Percentiles rank a stretch among this genome's conserved stretches.
Conservation (phyloP, 129 eudicot species). For the Silybum marianum region DNA sequence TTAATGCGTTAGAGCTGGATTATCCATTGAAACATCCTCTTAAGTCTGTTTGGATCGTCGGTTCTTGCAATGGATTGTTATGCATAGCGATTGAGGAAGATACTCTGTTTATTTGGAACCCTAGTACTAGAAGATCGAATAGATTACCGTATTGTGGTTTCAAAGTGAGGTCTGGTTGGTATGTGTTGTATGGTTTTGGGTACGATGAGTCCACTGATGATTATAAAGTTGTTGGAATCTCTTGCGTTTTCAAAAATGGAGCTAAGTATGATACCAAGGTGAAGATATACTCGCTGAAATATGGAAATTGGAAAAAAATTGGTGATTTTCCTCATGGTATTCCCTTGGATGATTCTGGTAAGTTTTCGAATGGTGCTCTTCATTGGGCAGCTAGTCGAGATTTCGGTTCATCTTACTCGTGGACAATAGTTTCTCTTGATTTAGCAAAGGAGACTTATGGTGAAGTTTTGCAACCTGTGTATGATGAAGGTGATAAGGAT, state of each 20-base stretch:
- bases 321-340: slow-evolving; percentile 39
- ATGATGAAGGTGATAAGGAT: slow-evolving; percentile 41
- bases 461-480: slow-evolving; percentile 45
- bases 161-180: slow-evolving; percentile 26
- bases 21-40: slow-evolving; percentile 44
- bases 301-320: slow-evolving; percentile 49
- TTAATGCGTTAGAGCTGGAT: slow-evolving; percentile 30
- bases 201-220: slow-evolving; percentile 49
- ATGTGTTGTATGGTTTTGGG: slow-evolving; percentile 54
- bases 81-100: slow-evolving; percentile 47
- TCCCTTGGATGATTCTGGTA: slow-evolving; percentile 41
- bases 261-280: slow-evolving; percentile 36
- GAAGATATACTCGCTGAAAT: slow-evolving; percentile 43
- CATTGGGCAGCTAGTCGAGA: slow-evolving; percentile 54
- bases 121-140: slow-evolving; percentile 38
- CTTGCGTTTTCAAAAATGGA: slow-evolving; percentile 24
- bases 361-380: slow-evolving; percentile 49
- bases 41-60: slow-evolving; percentile 39
- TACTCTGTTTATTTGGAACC: slow-evolving; percentile 61
- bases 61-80: slow-evolving; percentile 57
- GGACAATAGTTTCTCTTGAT: slow-evolving; percentile 54
- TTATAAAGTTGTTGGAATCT: slow-evolving; percentile 58
- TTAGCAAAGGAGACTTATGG: slow-evolving; percentile 40
- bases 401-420: background rate
- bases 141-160: slow-evolving; percentile 33